Evolutionary conservation across 805 yeast species (phyloP), one percentile per base, ranked within the genome.

Genomic region (Starmera pachycereana): DNA sequence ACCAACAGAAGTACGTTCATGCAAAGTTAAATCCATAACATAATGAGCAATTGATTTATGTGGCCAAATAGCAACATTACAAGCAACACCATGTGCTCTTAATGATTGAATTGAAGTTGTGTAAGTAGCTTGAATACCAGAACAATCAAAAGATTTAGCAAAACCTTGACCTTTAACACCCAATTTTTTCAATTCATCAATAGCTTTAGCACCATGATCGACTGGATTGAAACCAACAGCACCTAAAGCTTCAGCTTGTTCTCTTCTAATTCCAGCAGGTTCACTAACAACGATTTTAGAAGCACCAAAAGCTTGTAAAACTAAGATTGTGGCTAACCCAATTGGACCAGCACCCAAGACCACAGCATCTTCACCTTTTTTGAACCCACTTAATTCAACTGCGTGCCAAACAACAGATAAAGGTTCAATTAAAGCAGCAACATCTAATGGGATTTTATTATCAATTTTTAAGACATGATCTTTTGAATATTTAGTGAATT

Each of bases 291-390:
- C 78, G 53, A 76, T 66, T 33, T 54, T 57, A n/a, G 66, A 60
- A 3, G 69, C 71, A 16, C 58, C 59, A 44, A 69, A 69, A 4
- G 76, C 79, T 45, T 70, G 66, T 40, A 71, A 52, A 9, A 75
- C 78, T 35, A 76, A 57, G 13, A 75, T 61, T 4, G 78, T 66
- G 18, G 81, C 72, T 22, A 77, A 57, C 6, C 83, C 82, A 51
- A 77, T 76, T 19, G 81, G 79, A 5, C 83, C 83, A 27, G 76
- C 73, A 27, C 82, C 82, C n/a, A 77, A 51, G n/a, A 77, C 72
- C 36, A 76, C 57, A 4, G 72, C 75, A 16, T 63, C 53, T 33
- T 65, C 62, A 27, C 77, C 78, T 19, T 50, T 57, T 41, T 61
- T 52, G 47, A 72, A 69, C 13, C 50, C 53, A 0, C 76, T 60